Evolutionary conservation across 495 filamentous ascomycete genomes (phyloP).

Genomic region (Annulohypoxylon bovei): DNA sequence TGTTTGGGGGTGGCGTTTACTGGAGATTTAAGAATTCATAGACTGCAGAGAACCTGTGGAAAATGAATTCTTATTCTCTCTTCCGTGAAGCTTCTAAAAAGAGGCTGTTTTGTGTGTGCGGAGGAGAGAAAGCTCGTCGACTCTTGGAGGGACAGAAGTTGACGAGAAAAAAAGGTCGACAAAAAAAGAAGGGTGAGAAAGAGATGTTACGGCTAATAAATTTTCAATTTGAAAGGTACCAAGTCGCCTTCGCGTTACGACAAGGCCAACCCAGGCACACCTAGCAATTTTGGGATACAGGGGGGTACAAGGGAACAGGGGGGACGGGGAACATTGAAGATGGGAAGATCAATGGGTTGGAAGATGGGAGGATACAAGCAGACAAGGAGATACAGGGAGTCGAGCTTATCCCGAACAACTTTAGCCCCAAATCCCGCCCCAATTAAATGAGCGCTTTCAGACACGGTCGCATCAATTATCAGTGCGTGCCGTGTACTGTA

Average conservation of each 20-base stretch:
- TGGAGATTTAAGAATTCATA: conserved; percentile 10
- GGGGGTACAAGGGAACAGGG: background rate
- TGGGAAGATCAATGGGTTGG: background rate
- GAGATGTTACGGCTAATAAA: conserved; percentile 43
- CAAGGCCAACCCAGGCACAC: conserved; percentile 19
- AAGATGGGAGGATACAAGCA: background rate
- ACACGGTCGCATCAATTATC: conserved; percentile 38
- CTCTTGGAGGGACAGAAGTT: conserved; percentile 30
- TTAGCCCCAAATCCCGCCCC: conserved; percentile 41
- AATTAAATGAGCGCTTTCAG: conserved; percentile 38
- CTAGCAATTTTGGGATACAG: conserved; percentile 25
- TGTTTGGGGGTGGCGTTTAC: conserved; percentile 24
- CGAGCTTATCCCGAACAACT: conserved; percentile 40
- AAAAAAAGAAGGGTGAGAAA: conserved; percentile 28
- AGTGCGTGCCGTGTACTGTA: conserved; percentile 27
- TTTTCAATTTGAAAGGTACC: conserved; percentile 35
- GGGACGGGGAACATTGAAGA: background rate
- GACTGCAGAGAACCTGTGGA: background rate
- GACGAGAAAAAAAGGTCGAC: conserved; percentile 33
- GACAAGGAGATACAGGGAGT: background rate
- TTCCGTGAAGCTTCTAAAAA: conserved; percentile 31
- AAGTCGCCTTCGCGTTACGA: conserved; percentile 21
- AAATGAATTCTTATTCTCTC: conserved; percentile 30
- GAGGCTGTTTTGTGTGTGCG: conserved; percentile 6
- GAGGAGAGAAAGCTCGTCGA: conserved; percentile 35